Evolutionary conservation across 1,284 basidiomycete genomes (phyloP).

Genomic region (Puccinia coronata): DNA sequence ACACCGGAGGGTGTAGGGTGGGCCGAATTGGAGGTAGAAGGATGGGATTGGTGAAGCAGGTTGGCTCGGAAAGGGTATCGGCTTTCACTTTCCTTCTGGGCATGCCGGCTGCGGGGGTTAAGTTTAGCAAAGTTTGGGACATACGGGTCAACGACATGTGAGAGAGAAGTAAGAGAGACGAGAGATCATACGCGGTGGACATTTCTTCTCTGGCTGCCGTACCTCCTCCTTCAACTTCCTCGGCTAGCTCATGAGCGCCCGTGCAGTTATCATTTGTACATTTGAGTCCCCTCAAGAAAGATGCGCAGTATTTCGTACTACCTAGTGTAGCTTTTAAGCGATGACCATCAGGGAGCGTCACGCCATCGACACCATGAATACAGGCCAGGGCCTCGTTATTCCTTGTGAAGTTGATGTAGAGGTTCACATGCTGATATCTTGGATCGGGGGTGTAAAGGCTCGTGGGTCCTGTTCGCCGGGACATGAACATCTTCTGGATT

Average conservation of each 20-base stretch:
- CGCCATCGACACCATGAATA: constrained; percentile 89
- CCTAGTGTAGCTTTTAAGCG: constrained; percentile 91
- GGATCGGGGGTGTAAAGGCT: constrained; percentile 63
- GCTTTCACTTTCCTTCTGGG: constrained; percentile 44
- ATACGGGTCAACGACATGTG: background rate
- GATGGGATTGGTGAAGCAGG: constrained; percentile 24
- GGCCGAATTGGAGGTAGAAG: constrained; percentile 20
- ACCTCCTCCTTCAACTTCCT: constrained; percentile 84
- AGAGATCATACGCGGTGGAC: constrained; percentile 38
- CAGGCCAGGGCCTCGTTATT: constrained; percentile 92
- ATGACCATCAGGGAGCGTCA: constrained; percentile 73
- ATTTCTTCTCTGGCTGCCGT: constrained; percentile 46
- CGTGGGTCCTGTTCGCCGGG: constrained; percentile 78
- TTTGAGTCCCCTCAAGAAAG: constrained; percentile 80
- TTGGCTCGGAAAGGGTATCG: constrained; percentile 19
- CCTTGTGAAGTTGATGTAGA: constrained; percentile 94
- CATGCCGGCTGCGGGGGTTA: constrained; percentile 35
- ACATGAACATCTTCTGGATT: constrained; percentile 91
- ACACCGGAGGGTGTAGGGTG: constrained; percentile 37
- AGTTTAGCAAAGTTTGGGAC: background rate
- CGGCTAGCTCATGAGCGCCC: constrained; percentile 96
- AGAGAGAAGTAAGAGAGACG: background rate
- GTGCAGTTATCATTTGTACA: constrained; percentile 89
- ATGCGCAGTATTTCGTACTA: constrained; percentile 97
- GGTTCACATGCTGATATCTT: constrained; percentile 72